phyloP scores from a whole-genome alignment of 441 rosid genomes.

The Kokia cookei region DNA sequence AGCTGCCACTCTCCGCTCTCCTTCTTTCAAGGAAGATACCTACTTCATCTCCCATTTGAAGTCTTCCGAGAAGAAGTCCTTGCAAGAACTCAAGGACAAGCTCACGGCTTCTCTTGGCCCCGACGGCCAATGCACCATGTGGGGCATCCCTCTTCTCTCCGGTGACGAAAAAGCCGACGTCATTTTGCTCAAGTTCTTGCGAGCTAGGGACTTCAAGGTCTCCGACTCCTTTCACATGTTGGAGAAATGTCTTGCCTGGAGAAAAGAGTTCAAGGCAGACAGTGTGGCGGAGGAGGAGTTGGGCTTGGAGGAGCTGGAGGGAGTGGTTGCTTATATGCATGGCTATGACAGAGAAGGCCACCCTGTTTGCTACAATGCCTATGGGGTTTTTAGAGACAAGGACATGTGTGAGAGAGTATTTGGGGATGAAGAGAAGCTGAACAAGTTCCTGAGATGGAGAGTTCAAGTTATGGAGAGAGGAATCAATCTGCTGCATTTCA shows the following conservation, averaged over 20 bases:
- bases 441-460: constrained; percentile 82
- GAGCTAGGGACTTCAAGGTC: constrained; percentile 87
- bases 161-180: constrained; percentile 73
- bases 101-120: constrained; percentile 35
- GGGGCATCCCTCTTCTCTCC: constrained; percentile 69
- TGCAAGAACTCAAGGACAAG: constrained; percentile 62
- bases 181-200: constrained; percentile 73
- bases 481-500: constrained; percentile 64
- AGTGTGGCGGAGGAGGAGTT: constrained; percentile 60
- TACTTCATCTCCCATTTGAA: constrained; percentile 71
- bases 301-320: constrained; percentile 83
- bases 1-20: constrained; percentile 57
- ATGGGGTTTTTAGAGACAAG: constrained; percentile 70
- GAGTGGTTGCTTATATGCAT: constrained; percentile 77
- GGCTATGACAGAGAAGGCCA: constrained; percentile 81
- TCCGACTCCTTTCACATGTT: constrained; percentile 63
- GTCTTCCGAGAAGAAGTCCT: constrained; percentile 66
- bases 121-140: constrained; percentile 40
- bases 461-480: constrained; percentile 91
- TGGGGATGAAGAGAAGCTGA: constrained; percentile 80
- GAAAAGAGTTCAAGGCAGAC: constrained; percentile 74
- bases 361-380: constrained; percentile 93
- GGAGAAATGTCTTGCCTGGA: constrained; percentile 71
- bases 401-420: constrained; percentile 82
- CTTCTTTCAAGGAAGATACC: constrained; percentile 79